These are phyloP conservation scores for Penicillium bialowiezense DNA, from an alignment of 495 filamentous ascomycete species.

Conservation along the genomic window DNA sequence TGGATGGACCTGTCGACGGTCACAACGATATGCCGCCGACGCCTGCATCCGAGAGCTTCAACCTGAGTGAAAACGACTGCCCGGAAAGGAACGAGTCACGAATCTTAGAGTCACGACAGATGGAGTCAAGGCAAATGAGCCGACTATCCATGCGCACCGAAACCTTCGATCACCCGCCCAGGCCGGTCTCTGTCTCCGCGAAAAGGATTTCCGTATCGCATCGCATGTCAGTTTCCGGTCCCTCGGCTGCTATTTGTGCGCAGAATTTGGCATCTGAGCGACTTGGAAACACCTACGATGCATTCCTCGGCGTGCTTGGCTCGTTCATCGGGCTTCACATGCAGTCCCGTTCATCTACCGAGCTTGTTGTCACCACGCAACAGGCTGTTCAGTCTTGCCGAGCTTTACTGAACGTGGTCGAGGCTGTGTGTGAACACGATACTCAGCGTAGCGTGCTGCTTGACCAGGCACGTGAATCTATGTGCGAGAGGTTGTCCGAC, in stretches of 20 bases:
- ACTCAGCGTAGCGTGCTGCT: conserved; percentile 60
- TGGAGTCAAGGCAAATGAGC: conserved; percentile 28
- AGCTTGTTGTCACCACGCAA: conserved; percentile 71
- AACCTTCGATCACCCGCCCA: conserved; percentile 26
- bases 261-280: conserved; percentile 61
- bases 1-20: conserved; percentile 37
- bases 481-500: conserved; percentile 77
- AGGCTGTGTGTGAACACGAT: conserved; percentile 78
- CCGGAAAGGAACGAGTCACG: conserved; percentile 34
- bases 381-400: conserved; percentile 81
- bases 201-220: conserved; percentile 57
- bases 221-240: conserved; percentile 51
- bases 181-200: conserved; percentile 34
- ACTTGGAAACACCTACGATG: conserved; percentile 75
- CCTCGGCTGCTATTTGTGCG: conserved; percentile 41
- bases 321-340: conserved; percentile 91
- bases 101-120: conserved; percentile 5
- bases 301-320: conserved; percentile 81
- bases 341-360: conserved; percentile 81
- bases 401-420: conserved; percentile 73
- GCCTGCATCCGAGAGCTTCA: conserved; percentile 61
- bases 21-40: conserved; percentile 60
- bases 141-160: conserved; percentile 39
- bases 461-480: conserved; percentile 65
- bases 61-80: conserved; percentile 13